A percentile compares a stretch with the other conserved stretches of the same genome.
Conservation (phyloP, 805 yeast genomes). For the Lachancea sp. region DNA sequence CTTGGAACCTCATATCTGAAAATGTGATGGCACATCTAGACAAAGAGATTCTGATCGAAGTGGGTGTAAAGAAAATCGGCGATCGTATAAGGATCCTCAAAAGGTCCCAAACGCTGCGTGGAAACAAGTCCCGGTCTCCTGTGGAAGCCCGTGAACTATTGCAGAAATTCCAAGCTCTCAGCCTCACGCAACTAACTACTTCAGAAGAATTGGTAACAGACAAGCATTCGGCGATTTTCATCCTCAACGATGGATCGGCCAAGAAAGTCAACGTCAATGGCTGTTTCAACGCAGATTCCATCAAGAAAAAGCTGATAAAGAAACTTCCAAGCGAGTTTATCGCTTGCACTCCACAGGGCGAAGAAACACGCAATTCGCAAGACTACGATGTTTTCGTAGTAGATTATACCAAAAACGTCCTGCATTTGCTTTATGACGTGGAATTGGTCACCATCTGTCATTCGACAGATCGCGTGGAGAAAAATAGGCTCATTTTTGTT, state of each 20-base stretch:
- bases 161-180: slow-evolving; percentile 19
- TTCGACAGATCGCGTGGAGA: slow-evolving; percentile 63
- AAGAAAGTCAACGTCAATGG: slow-evolving; percentile 66
- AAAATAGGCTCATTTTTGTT: slow-evolving; percentile 62
- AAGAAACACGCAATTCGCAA: slow-evolving; percentile 25
- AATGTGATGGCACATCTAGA: slow-evolving; percentile 39
- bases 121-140: slow-evolving; percentile 14
- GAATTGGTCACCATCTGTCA: slow-evolving; percentile 80
- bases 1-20: slow-evolving; percentile 17
- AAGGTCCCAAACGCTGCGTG: slow-evolving; percentile 42
- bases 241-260: slow-evolving; percentile 66
- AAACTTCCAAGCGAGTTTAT: slow-evolving; percentile 35
- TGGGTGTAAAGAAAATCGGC: slow-evolving; percentile 75
- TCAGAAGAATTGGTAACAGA: slow-evolving; percentile 32
- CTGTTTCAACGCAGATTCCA: slow-evolving; percentile 73
- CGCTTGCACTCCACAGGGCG: slow-evolving; percentile 13
- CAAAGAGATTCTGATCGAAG: slow-evolving; percentile 53
- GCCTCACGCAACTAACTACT: slow-evolving; percentile 13
- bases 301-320: slow-evolving; percentile 61
- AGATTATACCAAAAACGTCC: slow-evolving; percentile 35
- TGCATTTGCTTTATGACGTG: slow-evolving; percentile 58
- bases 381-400: slow-evolving; percentile 58
- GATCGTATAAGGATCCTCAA: slow-evolving; percentile 68
- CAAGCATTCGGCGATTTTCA: slow-evolving; percentile 52
- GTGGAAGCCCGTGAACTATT: slow-evolving; percentile 19